These are phyloP conservation scores for Plasmodium sp. DNA, from an alignment of 169 alveolate species.

Conservation along the genomic window DNA sequence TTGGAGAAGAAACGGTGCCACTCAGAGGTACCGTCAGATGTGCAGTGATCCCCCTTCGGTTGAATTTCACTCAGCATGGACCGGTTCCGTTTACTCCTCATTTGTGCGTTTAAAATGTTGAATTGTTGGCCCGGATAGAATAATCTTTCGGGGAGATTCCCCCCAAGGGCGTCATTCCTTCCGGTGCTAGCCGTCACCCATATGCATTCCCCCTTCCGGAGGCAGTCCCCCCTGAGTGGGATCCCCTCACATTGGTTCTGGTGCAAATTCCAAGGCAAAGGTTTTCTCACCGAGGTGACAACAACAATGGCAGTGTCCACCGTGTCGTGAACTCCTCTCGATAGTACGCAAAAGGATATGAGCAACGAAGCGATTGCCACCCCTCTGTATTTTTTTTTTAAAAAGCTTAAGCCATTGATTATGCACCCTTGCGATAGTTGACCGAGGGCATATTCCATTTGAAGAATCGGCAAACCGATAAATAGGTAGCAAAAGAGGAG, in stretches of 20 bases:
- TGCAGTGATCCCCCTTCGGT: neutral
- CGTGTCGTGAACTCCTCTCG: slow-evolving; percentile 14
- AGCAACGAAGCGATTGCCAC: slow-evolving; percentile 36
- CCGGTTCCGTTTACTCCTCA: neutral
- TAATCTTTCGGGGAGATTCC: neutral
- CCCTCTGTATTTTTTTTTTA: slow-evolving; percentile 45
- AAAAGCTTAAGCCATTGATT: slow-evolving; percentile 38
- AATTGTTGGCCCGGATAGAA: neutral
- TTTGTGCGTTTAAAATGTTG: neutral
- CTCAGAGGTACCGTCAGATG: neutral
- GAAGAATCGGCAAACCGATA: slow-evolving; percentile 62
- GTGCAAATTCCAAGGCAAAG: slow-evolving; percentile 36
- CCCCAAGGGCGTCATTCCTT: neutral
- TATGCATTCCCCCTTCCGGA: slow-evolving; percentile 14
- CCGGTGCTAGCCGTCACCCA: neutral
- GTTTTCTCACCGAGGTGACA: neutral
- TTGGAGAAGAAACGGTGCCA: slow-evolving; percentile 8
- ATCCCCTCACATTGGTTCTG: slow-evolving; percentile 25
- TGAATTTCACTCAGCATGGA: neutral
- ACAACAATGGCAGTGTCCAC: slow-evolving; percentile 6
- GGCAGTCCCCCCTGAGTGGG: neutral
- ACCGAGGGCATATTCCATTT: slow-evolving; percentile 63
- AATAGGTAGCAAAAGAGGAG: slow-evolving; percentile 27
- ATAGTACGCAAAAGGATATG: slow-evolving; percentile 4
- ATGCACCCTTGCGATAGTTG: slow-evolving; percentile 66